Evolutionary conservation across 176 grass and related monocot species (phyloP).

Genomic region (Lolium rigidum): DNA sequence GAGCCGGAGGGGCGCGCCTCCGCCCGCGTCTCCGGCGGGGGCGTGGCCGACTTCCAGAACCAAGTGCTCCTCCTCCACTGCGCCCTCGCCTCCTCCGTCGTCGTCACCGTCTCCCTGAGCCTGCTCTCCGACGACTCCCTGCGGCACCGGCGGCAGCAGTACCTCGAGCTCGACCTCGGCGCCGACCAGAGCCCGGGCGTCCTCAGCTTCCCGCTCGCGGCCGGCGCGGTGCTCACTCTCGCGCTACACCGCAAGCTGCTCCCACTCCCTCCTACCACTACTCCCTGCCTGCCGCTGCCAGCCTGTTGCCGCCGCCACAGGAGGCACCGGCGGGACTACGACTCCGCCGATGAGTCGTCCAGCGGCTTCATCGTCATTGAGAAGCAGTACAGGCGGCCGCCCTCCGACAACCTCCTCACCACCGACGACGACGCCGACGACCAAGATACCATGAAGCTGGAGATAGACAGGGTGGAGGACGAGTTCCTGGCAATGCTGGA

Average conservation of each 20-base stretch:
- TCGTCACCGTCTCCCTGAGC: neutral
- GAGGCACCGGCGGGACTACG: neutral
- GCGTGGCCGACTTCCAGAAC: slow-evolving; percentile 51
- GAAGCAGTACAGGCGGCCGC: slow-evolving; percentile 37
- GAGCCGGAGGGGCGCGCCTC: slow-evolving; percentile 30
- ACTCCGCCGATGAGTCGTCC: slow-evolving; percentile 40
- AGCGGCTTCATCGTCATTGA: slow-evolving; percentile 74
- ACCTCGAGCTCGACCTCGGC: slow-evolving; percentile 1
- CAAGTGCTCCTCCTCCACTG: slow-evolving; percentile 71
- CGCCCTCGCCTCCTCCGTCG: neutral
- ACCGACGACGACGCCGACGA: slow-evolving; percentile 48
- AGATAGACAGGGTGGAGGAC: slow-evolving; percentile 53
- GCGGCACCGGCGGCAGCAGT: neutral
- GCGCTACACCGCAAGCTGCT: slow-evolving; percentile 59
- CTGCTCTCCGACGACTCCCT: neutral
- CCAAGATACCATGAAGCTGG: slow-evolving; percentile 8
- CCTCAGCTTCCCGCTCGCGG: slow-evolving; percentile 54
- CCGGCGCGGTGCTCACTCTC: slow-evolving; percentile 44
- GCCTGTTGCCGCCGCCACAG: neutral
- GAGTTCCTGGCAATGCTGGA: slow-evolving; percentile 74
- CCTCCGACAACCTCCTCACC: slow-evolving; percentile 52
- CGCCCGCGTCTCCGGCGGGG: slow-evolving; percentile 5
- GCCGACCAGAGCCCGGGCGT: neutral
- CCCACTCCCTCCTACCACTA: no score
- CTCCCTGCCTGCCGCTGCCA: neutral